phyloP scores from a whole-genome alignment of 768 basidiomycete genomes.

The Mycena kentingensis region DNA sequence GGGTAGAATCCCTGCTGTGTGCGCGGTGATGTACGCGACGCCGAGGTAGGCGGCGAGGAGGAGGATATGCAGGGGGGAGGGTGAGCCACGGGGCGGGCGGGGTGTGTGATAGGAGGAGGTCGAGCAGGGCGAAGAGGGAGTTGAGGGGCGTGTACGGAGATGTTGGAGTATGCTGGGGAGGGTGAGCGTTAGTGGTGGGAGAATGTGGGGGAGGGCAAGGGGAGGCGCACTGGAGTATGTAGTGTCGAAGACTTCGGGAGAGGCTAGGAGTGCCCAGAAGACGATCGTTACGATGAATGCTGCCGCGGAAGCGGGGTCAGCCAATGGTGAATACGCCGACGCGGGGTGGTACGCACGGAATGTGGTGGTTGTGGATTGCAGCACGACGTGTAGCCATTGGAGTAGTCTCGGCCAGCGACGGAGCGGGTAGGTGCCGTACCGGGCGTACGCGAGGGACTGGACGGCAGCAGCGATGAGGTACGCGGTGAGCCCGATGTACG shows the following conservation, averaged over 20 bases:
- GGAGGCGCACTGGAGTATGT: constrained; percentile 32
- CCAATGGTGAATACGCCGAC: neutral
- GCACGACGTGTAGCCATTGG: constrained; percentile 57
- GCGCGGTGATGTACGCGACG: constrained; percentile 67
- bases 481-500: constrained; percentile 60
- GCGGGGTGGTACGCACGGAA: constrained; percentile 51
- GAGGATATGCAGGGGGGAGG: constrained; percentile 47
- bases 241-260: constrained; percentile 42
- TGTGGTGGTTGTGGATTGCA: constrained; percentile 52
- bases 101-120: constrained; percentile 57
- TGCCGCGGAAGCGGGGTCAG: constrained; percentile 27
- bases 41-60: constrained; percentile 60
- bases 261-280: constrained; percentile 59
- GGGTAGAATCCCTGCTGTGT: constrained; percentile 64
- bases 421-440: constrained; percentile 48
- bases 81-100: constrained; percentile 55
- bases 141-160: constrained; percentile 68
- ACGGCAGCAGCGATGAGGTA: constrained; percentile 63
- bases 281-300: constrained; percentile 67
- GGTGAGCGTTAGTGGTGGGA: too few species aligned
- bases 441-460: constrained; percentile 51
- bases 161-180: constrained; percentile 59
- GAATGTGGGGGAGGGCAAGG: too few species aligned
- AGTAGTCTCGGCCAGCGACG: constrained; percentile 59
- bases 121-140: constrained; percentile 54